phyloP scores from a whole-genome alignment of 2,329 filamentous ascomycete species.

The Exophiala oligosperma region DNA sequence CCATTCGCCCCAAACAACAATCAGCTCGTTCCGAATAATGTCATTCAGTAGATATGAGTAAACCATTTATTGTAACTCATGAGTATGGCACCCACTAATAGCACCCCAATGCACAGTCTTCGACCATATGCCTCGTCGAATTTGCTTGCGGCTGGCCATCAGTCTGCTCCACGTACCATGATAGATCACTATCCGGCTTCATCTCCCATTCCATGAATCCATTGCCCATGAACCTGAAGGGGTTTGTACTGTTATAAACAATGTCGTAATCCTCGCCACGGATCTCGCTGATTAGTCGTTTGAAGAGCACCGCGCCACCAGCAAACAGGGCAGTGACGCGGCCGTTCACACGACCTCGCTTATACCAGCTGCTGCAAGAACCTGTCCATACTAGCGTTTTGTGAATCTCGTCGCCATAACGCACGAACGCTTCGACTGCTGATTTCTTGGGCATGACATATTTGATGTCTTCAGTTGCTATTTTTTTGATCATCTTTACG shows the following conservation, averaged over 20 bases:
- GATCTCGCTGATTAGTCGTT: constrained; percentile 35
- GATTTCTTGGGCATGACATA: constrained; percentile 31
- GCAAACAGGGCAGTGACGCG: constrained; percentile 23
- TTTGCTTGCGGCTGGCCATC: too few species aligned
- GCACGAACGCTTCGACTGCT: constrained; percentile 36
- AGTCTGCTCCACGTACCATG: constrained; percentile 26
- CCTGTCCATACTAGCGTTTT: constrained; percentile 32
- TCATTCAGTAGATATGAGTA: too few species aligned
- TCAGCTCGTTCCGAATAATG: too few species aligned
- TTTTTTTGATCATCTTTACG: constrained; percentile 34
- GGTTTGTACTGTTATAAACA: constrained; percentile 13
- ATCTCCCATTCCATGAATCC: constrained; percentile 36
- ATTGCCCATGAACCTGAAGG: constrained; percentile 36
- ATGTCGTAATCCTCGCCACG: constrained; percentile 33
- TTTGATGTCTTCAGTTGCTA: constrained; percentile 36
- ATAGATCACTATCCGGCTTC: constrained; percentile 29
- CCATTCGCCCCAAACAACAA: too few species aligned
- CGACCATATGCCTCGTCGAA: too few species aligned
- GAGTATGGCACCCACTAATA: too few species aligned
- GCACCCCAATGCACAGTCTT: too few species aligned
- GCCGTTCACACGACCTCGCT: constrained; percentile 20
- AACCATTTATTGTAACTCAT: too few species aligned
- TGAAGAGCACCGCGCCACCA: constrained; percentile 35
- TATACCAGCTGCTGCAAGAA: constrained; percentile 25
- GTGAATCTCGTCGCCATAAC: constrained; percentile 36